Evolutionary conservation across 2,329 filamentous ascomycete genomes (phyloP), one percentile per base, ranked within the genome.

Genomic region (Aspergillus intermedius): DNA sequence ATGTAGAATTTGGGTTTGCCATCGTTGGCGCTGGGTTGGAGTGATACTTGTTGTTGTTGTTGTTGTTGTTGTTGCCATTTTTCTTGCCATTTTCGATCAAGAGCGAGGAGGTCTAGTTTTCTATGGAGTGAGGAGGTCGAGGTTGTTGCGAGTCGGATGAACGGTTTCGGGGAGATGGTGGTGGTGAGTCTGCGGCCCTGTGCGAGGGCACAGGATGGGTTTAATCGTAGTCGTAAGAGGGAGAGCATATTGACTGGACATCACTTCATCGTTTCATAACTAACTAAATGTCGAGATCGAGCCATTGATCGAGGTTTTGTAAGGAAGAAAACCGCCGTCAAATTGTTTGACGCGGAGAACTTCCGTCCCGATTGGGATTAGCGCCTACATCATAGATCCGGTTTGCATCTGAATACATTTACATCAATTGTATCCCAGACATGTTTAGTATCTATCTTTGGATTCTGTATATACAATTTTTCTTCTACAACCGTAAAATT

Each of bases 1-100:
- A 95, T 81, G 65, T 91, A 95, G 23, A 70, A 72, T 51, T 74
- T 77, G 15, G 63, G 65, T 55, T 68, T 67, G 25, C 54, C 46
- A 19, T 57, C 57, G 34, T 15, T 41, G 45, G n/a, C 4, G n/a
- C 15, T 37, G 8, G 22, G 17, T 8, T 17, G 40, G 30, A 5
- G 22, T 32, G 4, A n/a, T 13, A 9, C 6, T 30, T n/a, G 9
- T 13, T 30, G 12, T 25, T 15, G 13, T 9, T 22, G 17, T 30
- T n/a, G 9, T 13, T 30, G 12, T 25, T 15, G 13, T 9, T 22
- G 17, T 48, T 62, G 63, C 77, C 77, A 80, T 68, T 64, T 70
- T 44, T 63, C 58, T 57, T 77, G 77, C 79, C 79, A 82, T 72
- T 81, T 81, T 23, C 61, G 61, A 54, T 79, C 76, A 35, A 79